Percentiles rank a stretch among this genome's conserved stretches.
Evolutionary conservation across 768 basidiomycete species (phyloP).

Genomic region (Xerocomus spinulosus): DNA sequence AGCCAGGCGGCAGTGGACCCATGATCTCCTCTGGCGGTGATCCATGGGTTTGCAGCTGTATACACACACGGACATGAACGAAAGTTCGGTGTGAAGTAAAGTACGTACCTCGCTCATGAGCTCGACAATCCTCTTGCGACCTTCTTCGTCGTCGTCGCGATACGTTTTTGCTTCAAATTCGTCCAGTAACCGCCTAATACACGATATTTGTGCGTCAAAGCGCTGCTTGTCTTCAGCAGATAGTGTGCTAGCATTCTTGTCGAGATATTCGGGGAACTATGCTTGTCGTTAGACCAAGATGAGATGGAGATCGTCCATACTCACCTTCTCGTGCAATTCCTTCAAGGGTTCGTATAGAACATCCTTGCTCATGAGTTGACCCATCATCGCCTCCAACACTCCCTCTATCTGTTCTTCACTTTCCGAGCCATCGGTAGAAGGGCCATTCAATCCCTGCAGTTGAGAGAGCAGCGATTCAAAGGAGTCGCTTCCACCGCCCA

Average conservation of each 20-base stretch:
- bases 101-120: constrained; percentile 68
- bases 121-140: constrained; percentile 47
- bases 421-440: constrained; percentile 35
- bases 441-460: constrained; percentile 31
- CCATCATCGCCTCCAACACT: constrained; percentile 64
- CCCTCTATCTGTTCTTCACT: constrained; percentile 54
- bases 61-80: not conserved
- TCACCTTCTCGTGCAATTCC: constrained; percentile 47
- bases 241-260: constrained; percentile 48
- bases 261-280: constrained; percentile 77
- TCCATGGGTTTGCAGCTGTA: constrained; percentile 62
- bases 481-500: constrained; percentile 27
- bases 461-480: constrained; percentile 52
- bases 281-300: not conserved
- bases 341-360: constrained; percentile 81
- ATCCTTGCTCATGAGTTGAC: constrained; percentile 30
- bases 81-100: not conserved
- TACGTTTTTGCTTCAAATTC: constrained; percentile 63
- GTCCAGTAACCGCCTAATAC: constrained; percentile 54
- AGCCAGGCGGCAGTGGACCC: constrained; percentile 77
- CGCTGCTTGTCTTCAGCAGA: constrained; percentile 55
- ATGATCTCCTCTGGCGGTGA: constrained; percentile 78
- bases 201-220: constrained; percentile 56
- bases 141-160: constrained; percentile 48
- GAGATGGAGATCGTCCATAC: not conserved